Percentiles rank a stretch among this genome's conserved stretches.
Conservation (phyloP, 1,284 basidiomycete genomes). For the Malassezia furfur region DNA sequence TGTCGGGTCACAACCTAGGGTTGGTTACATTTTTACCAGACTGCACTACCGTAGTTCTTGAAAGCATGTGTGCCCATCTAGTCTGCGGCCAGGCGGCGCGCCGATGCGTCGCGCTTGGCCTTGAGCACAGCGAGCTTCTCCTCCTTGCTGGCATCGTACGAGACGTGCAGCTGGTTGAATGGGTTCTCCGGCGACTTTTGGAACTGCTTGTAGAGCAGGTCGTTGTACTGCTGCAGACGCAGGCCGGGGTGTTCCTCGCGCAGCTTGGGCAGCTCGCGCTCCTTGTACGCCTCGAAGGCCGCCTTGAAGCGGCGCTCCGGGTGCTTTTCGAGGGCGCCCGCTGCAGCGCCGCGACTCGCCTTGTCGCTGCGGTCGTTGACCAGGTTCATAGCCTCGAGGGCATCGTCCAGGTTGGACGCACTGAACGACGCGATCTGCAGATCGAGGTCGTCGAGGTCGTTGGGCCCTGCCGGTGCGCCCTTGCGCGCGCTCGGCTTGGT, state of each 20-base stretch:
- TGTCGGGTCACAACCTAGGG: slow-evolving; percentile 22
- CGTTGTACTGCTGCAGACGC: slow-evolving; percentile 71
- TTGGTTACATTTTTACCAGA: slow-evolving; percentile 2
- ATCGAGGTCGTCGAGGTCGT: slow-evolving; percentile 24
- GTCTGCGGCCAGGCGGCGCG: slow-evolving; percentile 27
- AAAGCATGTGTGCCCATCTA: neutral
- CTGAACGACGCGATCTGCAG: slow-evolving; percentile 53
- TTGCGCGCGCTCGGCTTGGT: slow-evolving; percentile 50
- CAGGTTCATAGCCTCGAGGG: slow-evolving; percentile 75
- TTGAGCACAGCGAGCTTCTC: slow-evolving; percentile 66
- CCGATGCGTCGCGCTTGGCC: slow-evolving; percentile 45
- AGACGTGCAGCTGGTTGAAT: slow-evolving; percentile 56
- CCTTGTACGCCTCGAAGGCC: slow-evolving; percentile 83
- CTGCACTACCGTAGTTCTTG: neutral
- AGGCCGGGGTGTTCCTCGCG: slow-evolving; percentile 73
- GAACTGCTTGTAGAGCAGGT: slow-evolving; percentile 39
- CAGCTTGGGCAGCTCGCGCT: slow-evolving; percentile 69
- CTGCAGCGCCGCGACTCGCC: slow-evolving; percentile 57
- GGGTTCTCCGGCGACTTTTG: slow-evolving; percentile 74
- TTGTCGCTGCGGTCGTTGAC: slow-evolving; percentile 88
- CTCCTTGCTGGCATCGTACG: slow-evolving; percentile 73
- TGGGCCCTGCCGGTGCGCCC: slow-evolving; percentile 38
- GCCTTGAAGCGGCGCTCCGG: slow-evolving; percentile 69
- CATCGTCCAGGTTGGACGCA: slow-evolving; percentile 83
- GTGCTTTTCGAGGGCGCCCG: slow-evolving; percentile 78